These are phyloP conservation scores for Coemansia sp. DNA, from an alignment of 192 early-diverging fungal species.

Conservation along the genomic window DNA sequence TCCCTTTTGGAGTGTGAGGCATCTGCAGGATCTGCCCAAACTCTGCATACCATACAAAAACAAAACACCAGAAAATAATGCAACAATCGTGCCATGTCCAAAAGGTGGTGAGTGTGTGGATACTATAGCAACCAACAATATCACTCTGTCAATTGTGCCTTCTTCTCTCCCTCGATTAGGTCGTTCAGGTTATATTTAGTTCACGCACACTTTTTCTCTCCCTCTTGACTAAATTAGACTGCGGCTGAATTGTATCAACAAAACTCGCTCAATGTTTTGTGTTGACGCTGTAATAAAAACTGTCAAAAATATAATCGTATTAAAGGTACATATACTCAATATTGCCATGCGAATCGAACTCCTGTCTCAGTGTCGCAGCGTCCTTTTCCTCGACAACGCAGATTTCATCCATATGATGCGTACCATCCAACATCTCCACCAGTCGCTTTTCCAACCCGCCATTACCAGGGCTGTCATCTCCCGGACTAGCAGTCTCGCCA, in stretches of 20 bases:
- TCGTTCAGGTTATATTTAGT: not conserved
- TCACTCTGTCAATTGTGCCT: not conserved
- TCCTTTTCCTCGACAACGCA: constrained; percentile 28
- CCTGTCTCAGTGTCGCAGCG: constrained; percentile 11
- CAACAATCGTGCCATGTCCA: not conserved
- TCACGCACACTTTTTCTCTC: not conserved
- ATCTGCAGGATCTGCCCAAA: constrained; percentile 2
- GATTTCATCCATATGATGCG: constrained; percentile 51
- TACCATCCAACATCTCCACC: constrained; percentile 38
- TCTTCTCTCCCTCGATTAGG: not conserved
- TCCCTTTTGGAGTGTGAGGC: not conserved
- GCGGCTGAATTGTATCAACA: not conserved
- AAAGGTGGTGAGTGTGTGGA: not conserved
- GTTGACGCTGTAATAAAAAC: not conserved
- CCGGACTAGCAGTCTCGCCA: not conserved
- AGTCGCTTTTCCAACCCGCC: not conserved
- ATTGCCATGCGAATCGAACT: constrained; percentile 24
- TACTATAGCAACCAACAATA: not conserved
- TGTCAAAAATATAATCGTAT: not conserved
- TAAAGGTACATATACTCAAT: constrained; percentile 36
- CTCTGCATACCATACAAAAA: not conserved
- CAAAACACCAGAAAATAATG: not conserved
- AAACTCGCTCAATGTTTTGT: not conserved
- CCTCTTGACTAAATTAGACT: not conserved
- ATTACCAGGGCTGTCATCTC: constrained; percentile 6